Evolutionary conservation across 75 land plant species (phyloP), one percentile per base, ranked within the genome.

Genomic region (Isoetes taiwanensis): DNA sequence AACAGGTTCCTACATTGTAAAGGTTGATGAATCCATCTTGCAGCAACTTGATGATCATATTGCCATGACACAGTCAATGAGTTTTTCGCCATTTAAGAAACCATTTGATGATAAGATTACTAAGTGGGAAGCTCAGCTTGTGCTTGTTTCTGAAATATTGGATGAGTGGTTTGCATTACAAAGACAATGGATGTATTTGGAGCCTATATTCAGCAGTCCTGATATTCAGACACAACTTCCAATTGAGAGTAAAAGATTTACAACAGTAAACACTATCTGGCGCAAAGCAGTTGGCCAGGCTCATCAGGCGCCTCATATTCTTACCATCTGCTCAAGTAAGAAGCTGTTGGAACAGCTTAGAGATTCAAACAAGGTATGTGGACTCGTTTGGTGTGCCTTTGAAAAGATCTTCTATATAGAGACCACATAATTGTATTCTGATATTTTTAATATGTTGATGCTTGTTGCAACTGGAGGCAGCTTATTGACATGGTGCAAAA

Each of bases 181-280:
- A 64, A 32, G 73, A 14, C 73, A 70, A 31, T 70, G 73, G 73
- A 70, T 70, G 73, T 70, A 70, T 28, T 39, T 70, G 39, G 73
- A 70, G 39, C 73, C 73, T 42, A 70, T 70, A 10, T 70, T 70
- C 53, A 70, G 68, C 61, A 70, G 73, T 58, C 58, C 70, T 2
- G 73, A 70, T 33, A 70, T 70, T 43, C 70, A 70, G 35, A 57
- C 62, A 29, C 73, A 70, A 52, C 54, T 70, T 26, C 73, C 73
- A 8, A 33, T 70, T 32, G 73, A 70, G 41, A 70, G 73, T 50
- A 70, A 70, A 56, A 56, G 73, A 29, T 70, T 70, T 39, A 59
- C 63, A 20, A 64, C 61, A 11, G 64, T 70, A 1, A 58, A 70
- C 34, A 46, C 32, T 30, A 52, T 70, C 0, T 70, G 61, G 67